Evolutionary conservation across 345 rosid species (phyloP).

Genomic region (Citrus inodora): DNA sequence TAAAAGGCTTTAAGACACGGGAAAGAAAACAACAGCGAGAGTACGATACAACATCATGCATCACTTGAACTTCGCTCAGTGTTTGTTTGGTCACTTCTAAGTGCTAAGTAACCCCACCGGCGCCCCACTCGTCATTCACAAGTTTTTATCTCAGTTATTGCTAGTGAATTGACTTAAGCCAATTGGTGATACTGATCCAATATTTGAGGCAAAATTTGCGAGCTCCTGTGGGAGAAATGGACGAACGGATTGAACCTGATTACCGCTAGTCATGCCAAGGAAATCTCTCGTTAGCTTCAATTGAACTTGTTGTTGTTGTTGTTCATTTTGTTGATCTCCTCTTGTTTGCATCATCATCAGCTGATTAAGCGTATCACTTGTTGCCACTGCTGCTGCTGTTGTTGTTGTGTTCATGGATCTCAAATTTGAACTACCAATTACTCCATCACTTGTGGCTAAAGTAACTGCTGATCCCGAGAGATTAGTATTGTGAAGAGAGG

Average conservation of each 20-base stretch:
- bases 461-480: slow-evolving; percentile 9
- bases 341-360: slow-evolving; percentile 28
- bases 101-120: slow-evolving; percentile 7
- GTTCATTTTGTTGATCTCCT: slow-evolving; percentile 12
- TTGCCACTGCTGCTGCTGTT: background rate
- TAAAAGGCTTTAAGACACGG: slow-evolving; percentile 23
- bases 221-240: slow-evolving; percentile 63
- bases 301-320: slow-evolving; percentile 15
- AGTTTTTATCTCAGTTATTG: background rate
- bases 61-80: slow-evolving; percentile 32
- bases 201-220: slow-evolving; percentile 59
- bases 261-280: background rate
- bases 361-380: slow-evolving; percentile 31
- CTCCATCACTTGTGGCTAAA: slow-evolving; percentile 11
- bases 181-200: slow-evolving; percentile 45
- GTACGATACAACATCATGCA: slow-evolving; percentile 33
- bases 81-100: slow-evolving; percentile 43
- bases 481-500: too few relatives aligned
- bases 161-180: slow-evolving; percentile 44
- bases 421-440: slow-evolving; percentile 22
- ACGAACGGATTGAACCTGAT: slow-evolving; percentile 15
- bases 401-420: slow-evolving; percentile 15
- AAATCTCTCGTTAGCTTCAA: slow-evolving; percentile 17
- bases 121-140: slow-evolving; percentile 29
- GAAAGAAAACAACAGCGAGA: slow-evolving; percentile 25